Evolutionary conservation across 495 filamentous ascomycete species (phyloP), one percentile per base, ranked within the genome.

Genomic region (Hypomontagnella monticulosa): DNA sequence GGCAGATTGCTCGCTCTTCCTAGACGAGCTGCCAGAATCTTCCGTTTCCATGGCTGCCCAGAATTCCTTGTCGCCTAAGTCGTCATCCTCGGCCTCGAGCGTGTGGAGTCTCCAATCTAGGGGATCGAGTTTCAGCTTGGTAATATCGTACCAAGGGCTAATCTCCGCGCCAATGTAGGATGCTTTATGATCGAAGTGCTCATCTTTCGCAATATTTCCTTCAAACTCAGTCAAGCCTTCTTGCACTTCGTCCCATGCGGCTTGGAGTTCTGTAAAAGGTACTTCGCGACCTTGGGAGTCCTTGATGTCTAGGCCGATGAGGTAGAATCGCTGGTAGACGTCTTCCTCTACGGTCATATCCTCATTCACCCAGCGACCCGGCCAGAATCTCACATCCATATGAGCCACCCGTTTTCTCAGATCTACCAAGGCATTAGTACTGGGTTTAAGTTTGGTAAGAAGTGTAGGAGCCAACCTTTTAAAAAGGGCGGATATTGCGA

Each of bases 361-460:
- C 27, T 57, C 40, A 4, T 71, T 68, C 36, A 80, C 73, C 47
- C 87, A 88, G 10, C 84, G 72, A 19, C 75, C 81, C 9, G 86
- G 86, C 86, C 86, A 88, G 18, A 87, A 83, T 30, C 83, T 77
- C 10, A 78, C 80, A 43, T 82, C 67, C 19, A 87, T 49, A 1
- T 72, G 66, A 9, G 82, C 78, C 14, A 80, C 66, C 10, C 75
- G 75, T 23, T 76, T 77, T 49, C 79, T 69, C 33, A 88, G 65
- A 61, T 84, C 85, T 82, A 33, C 38, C 20, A 36, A 27, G 18
- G 30, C 12, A 43, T 73, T 59, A 75, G 71, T 32, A 23, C 15
- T 7, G 8, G 33, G 6, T 59, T 11, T 32, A 36, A 16, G 18
- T 40, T 38, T 4, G 34, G 33, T 19, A 23, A n/a, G 2, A 9